Base-by-base conservation (phyloP, 768 basidiomycete genomes). In the Tylopilus plumbeoviolaceoides region DNA sequence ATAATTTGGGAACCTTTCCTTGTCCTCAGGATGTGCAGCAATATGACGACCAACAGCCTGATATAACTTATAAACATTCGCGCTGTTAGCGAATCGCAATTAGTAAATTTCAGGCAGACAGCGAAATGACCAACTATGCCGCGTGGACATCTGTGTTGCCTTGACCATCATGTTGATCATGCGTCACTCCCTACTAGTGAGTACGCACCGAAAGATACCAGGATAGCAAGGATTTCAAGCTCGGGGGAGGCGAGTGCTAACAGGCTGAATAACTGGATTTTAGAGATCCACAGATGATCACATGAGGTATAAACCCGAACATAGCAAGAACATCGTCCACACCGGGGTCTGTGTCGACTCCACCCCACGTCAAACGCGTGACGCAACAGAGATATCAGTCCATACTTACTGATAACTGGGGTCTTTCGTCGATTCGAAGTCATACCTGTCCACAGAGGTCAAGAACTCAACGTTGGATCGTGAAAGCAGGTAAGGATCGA, bases 281-380 rank as follows among this genome's bases (percentile, higher is more conserved):
- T 20, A 46, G 42, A 40, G 23, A 28, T 33, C 36, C 20, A 30
- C 17, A 31, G 12, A 14, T 21, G 49, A 20, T 0, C 4, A 33
- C 21, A 47, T 9, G 25, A 50, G 15, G 17, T 33, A n/a, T 44
- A 27, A 21, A 53, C 27, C 67, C 83, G 53, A 53, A 87, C 89
- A 94, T 82, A 27, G 90, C 90, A 47, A 91, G 59, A 23, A 78
- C 73, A 66, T 94, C 91, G 63, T 94, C 91, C 4, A 91, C 85
- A 31, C 91, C 91, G 7, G 91, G 89, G 63, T 94, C 91, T 25
- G 89, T 89, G 59, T 91, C 90, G 62, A 91, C 88, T 91, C 28
- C 18, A 38, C 43, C 20, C 7, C n/a, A 18, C 21, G 30, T 67
- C 50, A 59, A 31, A 38, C 31, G 5, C 12, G 18, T 33, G 33